Percentiles rank a stretch among this genome's conserved stretches.
Conservation (phyloP, 2,329 filamentous ascomycete species). For the Monosporascus sp. region DNA sequence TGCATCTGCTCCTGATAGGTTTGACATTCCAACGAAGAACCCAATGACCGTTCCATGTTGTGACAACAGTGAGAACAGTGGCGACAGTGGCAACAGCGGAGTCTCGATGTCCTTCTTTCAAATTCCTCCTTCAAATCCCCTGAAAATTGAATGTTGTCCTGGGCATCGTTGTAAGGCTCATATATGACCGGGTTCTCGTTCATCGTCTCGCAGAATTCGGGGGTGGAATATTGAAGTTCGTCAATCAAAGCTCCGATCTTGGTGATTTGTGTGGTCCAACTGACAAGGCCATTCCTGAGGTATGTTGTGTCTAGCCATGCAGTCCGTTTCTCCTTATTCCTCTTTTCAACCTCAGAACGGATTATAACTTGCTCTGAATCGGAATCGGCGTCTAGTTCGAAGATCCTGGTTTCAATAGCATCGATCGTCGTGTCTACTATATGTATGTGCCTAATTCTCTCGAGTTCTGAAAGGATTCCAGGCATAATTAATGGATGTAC, state of each 20-base stretch:
- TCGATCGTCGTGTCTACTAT: slow-evolving; percentile 14
- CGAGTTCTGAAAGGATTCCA: slow-evolving; percentile 27
- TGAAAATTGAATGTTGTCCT: no score
- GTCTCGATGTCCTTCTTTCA: background rate
- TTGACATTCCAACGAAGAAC: background rate
- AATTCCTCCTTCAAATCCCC: no score
- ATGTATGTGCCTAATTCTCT: slow-evolving; percentile 18
- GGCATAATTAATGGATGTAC: slow-evolving; percentile 23
- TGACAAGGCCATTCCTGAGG: slow-evolving; percentile 19
- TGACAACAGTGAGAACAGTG: no score
- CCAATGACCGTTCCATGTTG: background rate
- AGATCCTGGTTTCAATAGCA: slow-evolving; percentile 17
- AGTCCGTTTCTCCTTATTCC: slow-evolving; percentile 11
- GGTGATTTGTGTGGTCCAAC: slow-evolving; percentile 18
- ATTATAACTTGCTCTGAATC: slow-evolving; percentile 2
- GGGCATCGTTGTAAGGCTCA: no score
- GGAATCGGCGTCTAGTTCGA: slow-evolving; percentile 9
- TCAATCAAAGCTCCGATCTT: slow-evolving; percentile 13
- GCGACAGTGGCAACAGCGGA: no score
- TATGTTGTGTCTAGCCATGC: slow-evolving; percentile 21
- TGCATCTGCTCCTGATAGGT: slow-evolving; percentile 1
- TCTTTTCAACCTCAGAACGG: background rate
- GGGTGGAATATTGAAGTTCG: slow-evolving; percentile 5
- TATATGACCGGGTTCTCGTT: background rate
- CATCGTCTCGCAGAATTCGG: background rate